Base-by-base conservation (phyloP, 371 early-diverging fungal species). In the Apophysomyces trapeziformis region DNA sequence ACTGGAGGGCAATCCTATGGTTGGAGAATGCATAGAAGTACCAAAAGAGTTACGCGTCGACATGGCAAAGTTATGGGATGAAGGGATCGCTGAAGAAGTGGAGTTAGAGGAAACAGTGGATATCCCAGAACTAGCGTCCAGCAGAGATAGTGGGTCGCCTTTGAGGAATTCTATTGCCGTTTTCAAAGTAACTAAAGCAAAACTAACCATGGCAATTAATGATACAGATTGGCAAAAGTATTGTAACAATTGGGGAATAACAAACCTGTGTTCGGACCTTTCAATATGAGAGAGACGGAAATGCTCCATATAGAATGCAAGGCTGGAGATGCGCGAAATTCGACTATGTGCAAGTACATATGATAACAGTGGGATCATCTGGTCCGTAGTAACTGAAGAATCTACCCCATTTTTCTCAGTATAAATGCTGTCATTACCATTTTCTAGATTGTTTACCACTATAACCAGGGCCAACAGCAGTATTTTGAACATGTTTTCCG, bases 311-410 rank as follows among this genome's bases (percentile, higher is more conserved):
- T 88, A 88, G 68, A 85, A 88, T 18, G 80, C 63, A 16, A 85
- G 71, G 63, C 86, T 87, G 13, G 83, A 85, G 16, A 85, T 74
- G 8, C 80, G 68, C 59, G 83, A 74, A 45, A 87, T 78, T 18
- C 76, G 73, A 16, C 83, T 82, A 38, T 85, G 84, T 21, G 85
- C 73, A 63, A 87, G 76, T 9, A 80, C 80, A 67, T 78, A 81
- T 7, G 87, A 85, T 36, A 85, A 68, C n/a, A 88, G 64, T 45
- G 88, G 88, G 65, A 88, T 88, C 73, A 86, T 79, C 61, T 88
- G 86, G 65, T 88, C 88, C 9, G 88, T 81, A 1, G 87, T 88
- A 9, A 88, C 85, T 2, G 80, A 83, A 2, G 77, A 69, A 65
- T 74, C 77, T 68, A 45, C 46, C 46, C 13, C 16, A 45, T 43